Evolutionary conservation across 768 basidiomycete species (phyloP).

Genomic region (Scleroderma citrinum): DNA sequence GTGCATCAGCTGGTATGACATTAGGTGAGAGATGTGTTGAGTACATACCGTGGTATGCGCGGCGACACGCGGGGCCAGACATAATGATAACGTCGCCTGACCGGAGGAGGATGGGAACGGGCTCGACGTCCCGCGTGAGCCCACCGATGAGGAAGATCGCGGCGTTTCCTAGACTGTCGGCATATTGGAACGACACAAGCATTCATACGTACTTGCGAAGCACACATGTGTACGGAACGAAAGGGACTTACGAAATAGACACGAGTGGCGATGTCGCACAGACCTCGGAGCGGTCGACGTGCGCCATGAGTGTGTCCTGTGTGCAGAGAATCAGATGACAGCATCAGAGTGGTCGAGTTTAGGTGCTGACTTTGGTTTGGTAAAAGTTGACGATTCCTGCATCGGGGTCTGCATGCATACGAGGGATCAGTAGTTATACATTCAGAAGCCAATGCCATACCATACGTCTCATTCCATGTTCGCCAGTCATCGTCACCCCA

Average conservation of each 20-base stretch:
- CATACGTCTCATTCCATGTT: constrained; percentile 73
- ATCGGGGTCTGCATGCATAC: constrained; percentile 64
- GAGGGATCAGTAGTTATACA: constrained; percentile 1
- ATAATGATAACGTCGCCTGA: constrained; percentile 92
- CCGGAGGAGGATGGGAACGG: constrained; percentile 77
- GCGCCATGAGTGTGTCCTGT: constrained; percentile 90
- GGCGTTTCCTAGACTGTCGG: constrained; percentile 73
- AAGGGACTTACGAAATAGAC: constrained; percentile 76
- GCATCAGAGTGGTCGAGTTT: neutral
- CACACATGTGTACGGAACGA: no score
- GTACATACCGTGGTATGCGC: constrained; percentile 86
- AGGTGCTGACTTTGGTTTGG: constrained; percentile 52
- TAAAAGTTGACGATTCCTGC: constrained; percentile 98
- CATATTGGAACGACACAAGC: neutral
- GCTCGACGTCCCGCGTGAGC: constrained; percentile 66
- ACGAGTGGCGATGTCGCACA: constrained; percentile 90
- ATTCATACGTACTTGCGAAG: no score
- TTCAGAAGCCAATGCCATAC: constrained; percentile 33
- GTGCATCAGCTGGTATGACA: neutral
- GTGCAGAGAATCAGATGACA: neutral
- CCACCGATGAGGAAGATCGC: constrained; percentile 90
- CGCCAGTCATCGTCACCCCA: constrained; percentile 66
- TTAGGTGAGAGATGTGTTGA: neutral
- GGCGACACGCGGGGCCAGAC: constrained; percentile 79
- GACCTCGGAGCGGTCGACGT: constrained; percentile 95